Evolutionary conservation across 1,284 basidiomycete species (phyloP).

Genomic region (Jaminaea rosea): DNA sequence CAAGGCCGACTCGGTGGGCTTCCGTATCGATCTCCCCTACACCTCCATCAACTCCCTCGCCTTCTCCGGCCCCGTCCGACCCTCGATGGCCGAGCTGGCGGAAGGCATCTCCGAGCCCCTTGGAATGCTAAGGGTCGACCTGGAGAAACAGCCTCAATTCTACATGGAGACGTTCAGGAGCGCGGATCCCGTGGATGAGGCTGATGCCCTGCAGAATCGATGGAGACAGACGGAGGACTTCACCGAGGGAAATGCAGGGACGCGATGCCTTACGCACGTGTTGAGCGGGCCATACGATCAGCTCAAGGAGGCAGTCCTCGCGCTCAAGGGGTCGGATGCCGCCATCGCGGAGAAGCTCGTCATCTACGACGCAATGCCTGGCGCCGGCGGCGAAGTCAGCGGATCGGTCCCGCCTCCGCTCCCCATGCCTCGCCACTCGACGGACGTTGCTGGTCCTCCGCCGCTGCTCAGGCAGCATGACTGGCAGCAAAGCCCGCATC

Average conservation of each 20-base stretch:
- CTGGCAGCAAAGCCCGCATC: background rate
- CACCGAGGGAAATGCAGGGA: constrained; percentile 34
- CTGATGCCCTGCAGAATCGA: constrained; percentile 12
- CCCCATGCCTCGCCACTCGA: too few relatives aligned
- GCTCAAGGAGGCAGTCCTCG: constrained; percentile 20
- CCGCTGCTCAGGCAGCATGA: background rate
- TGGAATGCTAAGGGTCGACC: constrained; percentile 24
- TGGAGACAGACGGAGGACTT: constrained; percentile 41
- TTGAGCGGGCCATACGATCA: constrained; percentile 32
- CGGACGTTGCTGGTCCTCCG: too few relatives aligned
- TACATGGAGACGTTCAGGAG: constrained; percentile 38
- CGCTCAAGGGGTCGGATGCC: constrained; percentile 13
- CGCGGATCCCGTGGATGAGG: constrained; percentile 10
- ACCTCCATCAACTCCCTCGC: constrained; percentile 15
- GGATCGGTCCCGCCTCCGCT: too few relatives aligned
- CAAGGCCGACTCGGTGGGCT: constrained; percentile 31
- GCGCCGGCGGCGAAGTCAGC: too few relatives aligned
- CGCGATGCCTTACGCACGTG: constrained; percentile 18
- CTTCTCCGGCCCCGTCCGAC: constrained; percentile 7
- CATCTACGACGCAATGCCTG: background rate
- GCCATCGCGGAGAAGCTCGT: constrained; percentile 13
- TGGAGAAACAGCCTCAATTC: constrained; percentile 30
- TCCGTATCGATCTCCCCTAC: constrained; percentile 35
- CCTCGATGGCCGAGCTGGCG: constrained; percentile 15
- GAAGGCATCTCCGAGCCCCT: constrained; percentile 23